Conservation (phyloP, 2,329 filamentous ascomycete genomes). For the Didymella glomerata region DNA sequence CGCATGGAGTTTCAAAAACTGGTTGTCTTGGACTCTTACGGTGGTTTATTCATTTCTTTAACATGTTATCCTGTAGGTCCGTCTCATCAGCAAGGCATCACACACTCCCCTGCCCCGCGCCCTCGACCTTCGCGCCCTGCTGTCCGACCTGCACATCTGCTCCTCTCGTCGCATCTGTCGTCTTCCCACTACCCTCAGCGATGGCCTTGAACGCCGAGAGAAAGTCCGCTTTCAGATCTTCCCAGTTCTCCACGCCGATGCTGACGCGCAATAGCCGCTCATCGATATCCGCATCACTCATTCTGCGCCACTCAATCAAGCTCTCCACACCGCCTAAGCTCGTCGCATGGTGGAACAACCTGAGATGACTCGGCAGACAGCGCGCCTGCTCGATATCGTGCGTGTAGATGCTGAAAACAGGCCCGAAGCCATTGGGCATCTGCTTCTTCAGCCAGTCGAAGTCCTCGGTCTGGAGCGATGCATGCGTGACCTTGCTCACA, state of each 20-base stretch:
- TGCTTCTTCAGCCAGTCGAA: constrained; percentile 77
- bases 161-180: not conserved
- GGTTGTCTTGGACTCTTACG: too few relatives aligned
- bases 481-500: constrained; percentile 74
- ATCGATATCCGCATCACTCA: constrained; percentile 81
- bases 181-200: constrained; percentile 8
- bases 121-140: constrained; percentile 30
- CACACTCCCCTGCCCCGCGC: constrained; percentile 31
- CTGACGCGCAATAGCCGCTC: constrained; percentile 79
- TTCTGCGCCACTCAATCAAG: constrained; percentile 93
- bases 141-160: constrained; percentile 35
- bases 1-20: too few relatives aligned
- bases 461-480: constrained; percentile 76
- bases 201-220: constrained; percentile 39
- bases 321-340: constrained; percentile 94
- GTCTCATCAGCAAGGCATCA: not conserved
- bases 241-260: constrained; percentile 84
- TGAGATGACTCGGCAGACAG: constrained; percentile 77
- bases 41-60: not conserved
- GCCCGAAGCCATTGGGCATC: constrained; percentile 90
- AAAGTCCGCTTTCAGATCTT: constrained; percentile 83
- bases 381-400: constrained; percentile 68
- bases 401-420: constrained; percentile 82
- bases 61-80: not conserved
- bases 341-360: constrained; percentile 92